Evolutionary conservation across 495 filamentous ascomycete species (phyloP), one percentile per base, ranked within the genome.

Genomic region (Penicillium coffeae): DNA sequence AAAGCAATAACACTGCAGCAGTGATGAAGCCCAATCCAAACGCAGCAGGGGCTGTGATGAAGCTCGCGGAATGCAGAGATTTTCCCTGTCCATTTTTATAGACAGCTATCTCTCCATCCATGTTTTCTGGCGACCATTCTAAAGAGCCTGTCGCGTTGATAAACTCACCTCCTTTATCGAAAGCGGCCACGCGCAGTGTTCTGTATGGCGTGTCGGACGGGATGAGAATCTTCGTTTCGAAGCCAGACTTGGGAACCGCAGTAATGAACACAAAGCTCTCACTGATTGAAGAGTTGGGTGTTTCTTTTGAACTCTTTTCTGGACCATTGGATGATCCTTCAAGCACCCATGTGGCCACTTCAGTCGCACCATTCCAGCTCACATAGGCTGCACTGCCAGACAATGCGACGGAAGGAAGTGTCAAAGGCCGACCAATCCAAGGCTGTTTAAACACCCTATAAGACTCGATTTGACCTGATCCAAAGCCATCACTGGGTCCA

Each of bases 361-460:
- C 64, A 0, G 71, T 74, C 2, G 70, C 71, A 12, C 71, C 71
- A 46, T 73, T 73, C 71, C 70, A 74, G 42, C 66, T 73, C 1
- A 70, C 61, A 12, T 56, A 44, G 7, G 54, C 59, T 8, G 56
- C 42, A 22, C 53, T 58, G 1, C 47, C 57, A 7, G 51, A 53
- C 0, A 73, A 48, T 0, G 64, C 59, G 10, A 71, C 55, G 42
- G 56, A 51, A 0, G 70, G 70, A 8, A 33, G 40, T 1, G 60
- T 64, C 0, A 30, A 34, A 3, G 72, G 72, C 5, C 38, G 20
- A 3, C 66, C 72, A 20, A 58, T 47, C 72, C 72, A 75, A 18
- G 58, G 45, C 34, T 56, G 54, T 42, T 72, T 72, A 40, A 61
- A 65, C 3, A 58, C 56, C 7, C 72, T 69, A 42, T 72, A 73